A percentile compares a stretch with the other conserved stretches of the same genome.
Conservation (phyloP, 2,329 filamentous ascomycete species). For the Penicillium sp. region DNA sequence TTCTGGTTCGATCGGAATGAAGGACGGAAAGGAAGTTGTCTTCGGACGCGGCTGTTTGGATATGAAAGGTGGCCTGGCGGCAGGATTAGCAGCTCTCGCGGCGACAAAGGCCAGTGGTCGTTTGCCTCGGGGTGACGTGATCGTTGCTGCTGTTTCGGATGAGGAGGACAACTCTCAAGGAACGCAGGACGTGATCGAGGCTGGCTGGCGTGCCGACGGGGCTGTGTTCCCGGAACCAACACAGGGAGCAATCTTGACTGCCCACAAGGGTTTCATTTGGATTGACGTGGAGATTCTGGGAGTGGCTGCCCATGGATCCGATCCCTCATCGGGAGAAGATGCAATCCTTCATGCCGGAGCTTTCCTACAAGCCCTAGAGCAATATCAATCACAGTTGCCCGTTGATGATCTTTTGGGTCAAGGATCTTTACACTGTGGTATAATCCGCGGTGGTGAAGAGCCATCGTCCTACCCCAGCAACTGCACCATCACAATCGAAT, state of each 20-base stretch:
- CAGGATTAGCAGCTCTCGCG: constrained; percentile 46
- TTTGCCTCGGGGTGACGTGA: constrained; percentile 50
- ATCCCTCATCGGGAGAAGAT: constrained; percentile 50
- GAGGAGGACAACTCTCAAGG: constrained; percentile 56
- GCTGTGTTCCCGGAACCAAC: constrained; percentile 56
- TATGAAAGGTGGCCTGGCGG: constrained; percentile 57
- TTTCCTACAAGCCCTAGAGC: constrained; percentile 50
- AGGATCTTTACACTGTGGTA: constrained; percentile 50
- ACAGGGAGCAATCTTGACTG: constrained; percentile 42
- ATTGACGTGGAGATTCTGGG: constrained; percentile 36
- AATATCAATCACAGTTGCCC: constrained; percentile 42
- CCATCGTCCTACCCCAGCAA: constrained; percentile 53
- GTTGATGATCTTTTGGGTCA: constrained; percentile 38
- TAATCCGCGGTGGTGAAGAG: constrained; percentile 55
- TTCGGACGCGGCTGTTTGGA: constrained; percentile 53
- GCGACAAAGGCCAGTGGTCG: constrained; percentile 35
- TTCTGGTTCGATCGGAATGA: constrained; percentile 38
- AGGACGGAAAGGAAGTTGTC: constrained; percentile 38
- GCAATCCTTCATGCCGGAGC: constrained; percentile 52
- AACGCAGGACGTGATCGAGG: constrained; percentile 52
- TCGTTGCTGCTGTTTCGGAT: constrained; percentile 57
- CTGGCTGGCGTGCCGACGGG: constrained; percentile 56
- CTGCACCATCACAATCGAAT: constrained; percentile 53
- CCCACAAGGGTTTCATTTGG: constrained; percentile 54
- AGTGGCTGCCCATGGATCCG: constrained; percentile 39